Evolutionary conservation across 1,139 yeast genomes (phyloP), one percentile per base, ranked within the genome.

Genomic region (Pneumocystis carinii): DNA sequence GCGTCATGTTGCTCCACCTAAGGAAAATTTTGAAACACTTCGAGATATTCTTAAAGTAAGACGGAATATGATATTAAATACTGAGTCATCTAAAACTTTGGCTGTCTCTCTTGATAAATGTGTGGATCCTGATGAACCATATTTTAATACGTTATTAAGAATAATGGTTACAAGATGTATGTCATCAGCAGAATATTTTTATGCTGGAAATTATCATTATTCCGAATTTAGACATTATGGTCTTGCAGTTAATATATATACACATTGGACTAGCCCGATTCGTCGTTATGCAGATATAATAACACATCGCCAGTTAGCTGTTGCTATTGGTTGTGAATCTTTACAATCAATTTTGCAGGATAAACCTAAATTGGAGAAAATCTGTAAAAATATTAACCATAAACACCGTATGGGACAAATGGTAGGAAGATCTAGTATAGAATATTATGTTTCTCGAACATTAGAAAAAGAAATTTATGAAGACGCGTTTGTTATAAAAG

Each of bases 181-280:
- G 98, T 88, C 90, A 87, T 96, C 98, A 1, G 99, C 99, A 1
- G 97, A 92, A 71, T 94, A 94, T 73, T 94, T 94, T 78, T 85
- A 95, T 7, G 83, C 96, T 0, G 98, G 99, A n/a, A 83, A 87
- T 17, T 88, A 80, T 71, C 88, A 95, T 7, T 88, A 88, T 71
- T 84, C 95, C n/a, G 98, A 94, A 68, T 94, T 89, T 76, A 84
- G 85, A 66, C 99, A 94, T 78, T 94, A 94, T 75, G 99, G 99
- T 72, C 80, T 94, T 66, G 99, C 99, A 0, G 90, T 92, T 63
- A 97, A 90, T 70, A 94, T 94, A 60, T 94, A 94, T 75, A 94
- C 99, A 0, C 99, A 94, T 79, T 94, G 90, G 78, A 94, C 99
- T 0, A 90, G 97, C 0, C 99, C 99, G 15, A 94, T 94, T 72